phyloP scores from a whole-genome alignment of 306 rosid genomes.

The Arachis stenosperma region DNA sequence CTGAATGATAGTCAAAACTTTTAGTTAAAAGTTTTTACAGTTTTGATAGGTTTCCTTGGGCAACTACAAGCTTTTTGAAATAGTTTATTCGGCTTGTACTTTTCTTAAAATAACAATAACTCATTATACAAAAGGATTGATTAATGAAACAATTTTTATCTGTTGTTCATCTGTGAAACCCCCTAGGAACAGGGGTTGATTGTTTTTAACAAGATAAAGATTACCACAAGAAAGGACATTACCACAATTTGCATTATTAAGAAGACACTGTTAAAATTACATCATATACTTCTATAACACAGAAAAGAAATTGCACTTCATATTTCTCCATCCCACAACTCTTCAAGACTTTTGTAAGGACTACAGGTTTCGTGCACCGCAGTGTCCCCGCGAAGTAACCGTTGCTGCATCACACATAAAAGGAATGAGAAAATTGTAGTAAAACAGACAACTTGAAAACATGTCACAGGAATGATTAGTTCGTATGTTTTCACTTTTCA shows the following conservation, averaged over 20 bases:
- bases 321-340: slow-evolving; percentile 80
- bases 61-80: too few species aligned
- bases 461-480: not conserved
- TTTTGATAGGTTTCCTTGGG: too few species aligned
- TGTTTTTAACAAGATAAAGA: not conserved
- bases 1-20: too few species aligned
- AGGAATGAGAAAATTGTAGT: not conserved
- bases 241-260: slow-evolving; percentile 4
- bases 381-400: slow-evolving; percentile 59
- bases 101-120: too few species aligned
- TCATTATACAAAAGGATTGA: too few species aligned
- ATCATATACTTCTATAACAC: slow-evolving; percentile 24
- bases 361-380: slow-evolving; percentile 60
- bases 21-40: too few species aligned
- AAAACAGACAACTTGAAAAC: slow-evolving; percentile 5
- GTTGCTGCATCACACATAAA: slow-evolving; percentile 58
- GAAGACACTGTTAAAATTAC: slow-evolving; percentile 32
- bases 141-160: too few species aligned
- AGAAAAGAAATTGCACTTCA: slow-evolving; percentile 37
- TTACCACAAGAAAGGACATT: slow-evolving; percentile 5
- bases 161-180: not conserved
- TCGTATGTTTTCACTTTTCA: slow-evolving; percentile 10
- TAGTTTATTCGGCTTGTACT: too few species aligned
- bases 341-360: slow-evolving; percentile 69
- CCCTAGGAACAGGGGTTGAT: slow-evolving; percentile 3